These are phyloP conservation scores for Sporothrix pseudoabietina DNA, from an alignment of 2,329 filamentous ascomycete species.

Conservation along the genomic window DNA sequence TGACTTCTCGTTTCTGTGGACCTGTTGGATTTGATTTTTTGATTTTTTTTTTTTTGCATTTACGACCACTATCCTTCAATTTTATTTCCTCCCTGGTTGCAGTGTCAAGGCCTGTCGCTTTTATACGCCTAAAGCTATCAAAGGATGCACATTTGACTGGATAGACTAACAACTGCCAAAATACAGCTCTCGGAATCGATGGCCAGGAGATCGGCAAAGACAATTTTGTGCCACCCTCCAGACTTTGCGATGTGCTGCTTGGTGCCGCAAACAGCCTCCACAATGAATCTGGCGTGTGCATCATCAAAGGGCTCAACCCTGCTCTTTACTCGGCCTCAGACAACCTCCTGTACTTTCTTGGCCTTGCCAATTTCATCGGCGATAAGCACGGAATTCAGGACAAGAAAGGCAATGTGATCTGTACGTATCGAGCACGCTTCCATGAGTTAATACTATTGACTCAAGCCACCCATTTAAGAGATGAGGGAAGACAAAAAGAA, in stretches of 20 bases:
- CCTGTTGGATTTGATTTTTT: background rate
- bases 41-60: background rate
- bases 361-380: conserved; percentile 59
- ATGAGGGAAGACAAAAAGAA: background rate
- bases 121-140: background rate
- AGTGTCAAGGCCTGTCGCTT: background rate
- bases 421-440: conserved; percentile 40
- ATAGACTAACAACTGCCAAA: background rate
- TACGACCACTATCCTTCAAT: background rate
- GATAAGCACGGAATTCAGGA: conserved; percentile 55
- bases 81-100: background rate
- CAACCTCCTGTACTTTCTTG: conserved; percentile 58
- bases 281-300: conserved; percentile 52
- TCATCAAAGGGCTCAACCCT: conserved; percentile 57
- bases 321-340: conserved; percentile 54
- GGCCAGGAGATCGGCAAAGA: conserved; percentile 43
- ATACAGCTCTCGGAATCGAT: conserved; percentile 40
- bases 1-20: background rate
- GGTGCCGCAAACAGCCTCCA: conserved; percentile 37
- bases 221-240: conserved; percentile 47
- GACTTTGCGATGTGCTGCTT: conserved; percentile 42
- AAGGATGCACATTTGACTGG: background rate
- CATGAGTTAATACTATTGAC: background rate
- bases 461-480: background rate
- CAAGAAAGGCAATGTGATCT: conserved; percentile 51